Percentiles rank a stretch among this genome's conserved stretches.
These are phyloP conservation scores for Tetraselmis chui DNA, from an alignment of 139 green algal species.

Conservation along the genomic window DNA sequence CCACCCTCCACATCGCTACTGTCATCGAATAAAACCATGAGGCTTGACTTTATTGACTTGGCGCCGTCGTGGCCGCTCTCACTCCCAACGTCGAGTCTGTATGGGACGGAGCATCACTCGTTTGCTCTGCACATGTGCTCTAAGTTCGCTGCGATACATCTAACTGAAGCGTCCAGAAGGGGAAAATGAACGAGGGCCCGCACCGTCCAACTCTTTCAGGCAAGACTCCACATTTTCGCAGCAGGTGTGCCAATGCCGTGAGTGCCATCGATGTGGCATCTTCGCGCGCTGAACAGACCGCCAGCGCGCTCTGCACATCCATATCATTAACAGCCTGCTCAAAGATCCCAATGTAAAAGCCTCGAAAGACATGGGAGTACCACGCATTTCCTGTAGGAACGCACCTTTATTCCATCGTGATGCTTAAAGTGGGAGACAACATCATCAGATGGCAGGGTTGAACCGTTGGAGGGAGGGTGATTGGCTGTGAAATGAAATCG, in stretches of 20 bases:
- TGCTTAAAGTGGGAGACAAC: background rate
- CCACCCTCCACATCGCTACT: slow-evolving; percentile 55
- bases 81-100: slow-evolving; percentile 70
- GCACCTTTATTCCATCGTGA: background rate
- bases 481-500: background rate
- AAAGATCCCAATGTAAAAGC: background rate
- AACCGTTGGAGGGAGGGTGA: background rate
- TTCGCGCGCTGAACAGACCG: slow-evolving; percentile 65
- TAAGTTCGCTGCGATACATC: too few relatives aligned
- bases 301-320: slow-evolving; percentile 41
- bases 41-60: slow-evolving; percentile 77
- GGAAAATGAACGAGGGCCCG: too few relatives aligned
- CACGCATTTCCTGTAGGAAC: background rate
- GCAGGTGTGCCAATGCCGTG: slow-evolving; percentile 49
- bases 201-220: too few relatives aligned
- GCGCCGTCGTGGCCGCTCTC: slow-evolving; percentile 63
- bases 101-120: too few relatives aligned
- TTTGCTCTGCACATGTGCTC: too few relatives aligned
- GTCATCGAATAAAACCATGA: slow-evolving; percentile 63
- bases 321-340: background rate
- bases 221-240: too few relatives aligned
- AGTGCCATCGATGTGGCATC: slow-evolving; percentile 71
- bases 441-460: background rate
- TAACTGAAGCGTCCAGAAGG: too few relatives aligned
- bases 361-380: background rate